Evolutionary conservation across 2,329 filamentous ascomycete genomes (phyloP), one percentile per base, ranked within the genome.

Genomic region (Verticillium tricorpus): DNA sequence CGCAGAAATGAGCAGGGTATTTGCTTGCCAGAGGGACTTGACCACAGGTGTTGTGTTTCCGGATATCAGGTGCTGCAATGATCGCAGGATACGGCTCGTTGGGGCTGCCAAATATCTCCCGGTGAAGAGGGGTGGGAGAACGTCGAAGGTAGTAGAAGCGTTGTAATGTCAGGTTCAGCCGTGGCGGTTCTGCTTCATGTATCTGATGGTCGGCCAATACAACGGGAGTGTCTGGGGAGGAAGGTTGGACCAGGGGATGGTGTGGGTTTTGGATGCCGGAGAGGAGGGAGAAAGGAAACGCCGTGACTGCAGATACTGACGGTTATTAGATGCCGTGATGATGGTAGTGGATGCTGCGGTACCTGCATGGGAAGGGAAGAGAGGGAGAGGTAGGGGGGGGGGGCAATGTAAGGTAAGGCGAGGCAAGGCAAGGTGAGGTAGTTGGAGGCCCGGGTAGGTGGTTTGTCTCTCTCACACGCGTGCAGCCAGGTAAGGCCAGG

Each of bases 391-490:
- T 1, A 5, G 4, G 31, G 5, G 17, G 22, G 54, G 25, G 54
- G 50, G 25, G 19, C 11, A 25, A n/a, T 34, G 28, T 22, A 45
- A 45, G 39, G 28, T 5, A 28, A 55, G 28, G 52, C 22, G n/a
- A 55, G 22, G 52, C 52, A 55, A n/a, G 45, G 12, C 7, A 25
- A 14, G 25, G 25, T 5, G 2, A 8, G 54, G 54, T 32, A 34
- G 54, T 31, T 56, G 54, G 31, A 56, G 25, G 25, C 14, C 14
- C 19, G 25, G 34, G 32, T 12, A 35, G 34, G 32, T 39, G 32
- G 58, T 52, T 59, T 59, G 58, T 59, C 39, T 59, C 39, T 59
- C 22, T 34, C 39, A 39, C 56, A n/a, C 32, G 40, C n/a, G 32
- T 59, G 58, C 45, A 59, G 45, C 31, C 58, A 37, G 45, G 58